phyloP scores from a whole-genome alignment of 495 filamentous ascomycete genomes.

The Tuber aestivum region DNA sequence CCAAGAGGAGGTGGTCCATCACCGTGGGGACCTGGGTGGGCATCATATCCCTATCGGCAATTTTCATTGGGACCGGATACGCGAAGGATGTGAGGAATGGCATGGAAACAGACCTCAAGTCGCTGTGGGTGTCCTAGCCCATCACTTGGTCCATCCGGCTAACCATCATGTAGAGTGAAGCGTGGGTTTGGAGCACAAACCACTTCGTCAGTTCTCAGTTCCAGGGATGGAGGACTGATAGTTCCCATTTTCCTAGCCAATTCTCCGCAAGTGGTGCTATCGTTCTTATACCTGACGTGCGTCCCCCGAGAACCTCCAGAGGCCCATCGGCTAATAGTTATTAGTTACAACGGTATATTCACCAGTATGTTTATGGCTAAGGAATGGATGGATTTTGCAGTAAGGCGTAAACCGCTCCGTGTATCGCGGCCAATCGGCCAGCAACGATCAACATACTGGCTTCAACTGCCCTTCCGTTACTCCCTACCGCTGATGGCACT shows the following conservation, averaged over 20 bases:
- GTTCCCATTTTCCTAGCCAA: constrained; percentile 45
- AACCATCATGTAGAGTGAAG: background rate
- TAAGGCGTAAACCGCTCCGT: constrained; percentile 44
- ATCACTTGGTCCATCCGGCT: background rate
- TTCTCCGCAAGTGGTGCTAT: constrained; percentile 46
- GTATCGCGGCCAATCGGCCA: constrained; percentile 43
- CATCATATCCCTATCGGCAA: constrained; percentile 7
- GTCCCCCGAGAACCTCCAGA: background rate
- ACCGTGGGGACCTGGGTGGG: background rate
- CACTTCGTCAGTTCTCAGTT: background rate
- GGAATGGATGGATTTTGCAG: constrained; percentile 41
- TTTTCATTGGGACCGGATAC: background rate
- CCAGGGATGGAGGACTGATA: background rate
- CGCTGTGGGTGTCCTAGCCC: background rate
- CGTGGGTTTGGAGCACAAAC: background rate
- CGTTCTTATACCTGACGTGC: constrained; percentile 44
- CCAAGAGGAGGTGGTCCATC: background rate
- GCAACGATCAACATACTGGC: constrained; percentile 46
- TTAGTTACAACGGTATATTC: constrained; percentile 45
- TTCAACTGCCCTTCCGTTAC: constrained; percentile 46
- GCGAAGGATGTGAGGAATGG: background rate
- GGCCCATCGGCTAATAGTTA: background rate
- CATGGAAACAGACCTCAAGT: background rate
- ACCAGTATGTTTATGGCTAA: constrained; percentile 46
- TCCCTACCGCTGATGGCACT: constrained; percentile 41